These are phyloP conservation scores for Stemphylium beticola DNA, from an alignment of 2,329 filamentous ascomycete species.

Conservation along the genomic window DNA sequence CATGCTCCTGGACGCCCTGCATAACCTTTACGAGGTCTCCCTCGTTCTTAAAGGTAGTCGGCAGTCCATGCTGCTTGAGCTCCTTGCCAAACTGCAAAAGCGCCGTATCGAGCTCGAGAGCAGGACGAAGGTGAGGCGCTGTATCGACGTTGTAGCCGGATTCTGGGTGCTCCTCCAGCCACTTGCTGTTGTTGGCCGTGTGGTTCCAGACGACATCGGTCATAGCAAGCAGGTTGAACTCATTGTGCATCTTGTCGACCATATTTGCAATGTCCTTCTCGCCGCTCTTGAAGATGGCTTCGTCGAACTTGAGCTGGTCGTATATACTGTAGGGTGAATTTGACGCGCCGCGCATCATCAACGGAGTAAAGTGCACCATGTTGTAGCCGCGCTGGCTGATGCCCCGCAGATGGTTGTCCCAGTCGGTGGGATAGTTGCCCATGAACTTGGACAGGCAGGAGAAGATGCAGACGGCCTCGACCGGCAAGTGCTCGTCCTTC, in stretches of 20 bases:
- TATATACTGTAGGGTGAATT: slow-evolving; percentile 98
- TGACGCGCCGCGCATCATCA: slow-evolving; percentile 85
- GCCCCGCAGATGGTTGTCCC: slow-evolving; percentile 85
- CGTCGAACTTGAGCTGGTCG: slow-evolving; percentile 89
- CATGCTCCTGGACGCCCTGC: slow-evolving; percentile 80
- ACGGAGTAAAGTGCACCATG: slow-evolving; percentile 97
- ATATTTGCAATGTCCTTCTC: slow-evolving; percentile 80
- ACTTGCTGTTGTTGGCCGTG: slow-evolving; percentile 92
- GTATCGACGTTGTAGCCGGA: slow-evolving; percentile 93
- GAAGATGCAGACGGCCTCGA: slow-evolving; percentile 88
- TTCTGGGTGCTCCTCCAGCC: slow-evolving; percentile 93
- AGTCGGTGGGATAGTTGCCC: slow-evolving; percentile 87
- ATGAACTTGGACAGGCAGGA: slow-evolving; percentile 98
- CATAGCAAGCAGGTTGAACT: slow-evolving; percentile 83
- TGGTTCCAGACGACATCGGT: slow-evolving; percentile 99
- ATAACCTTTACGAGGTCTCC: slow-evolving; percentile 83
- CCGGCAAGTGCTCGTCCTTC: slow-evolving; percentile 74
- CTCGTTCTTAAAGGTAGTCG: slow-evolving; percentile 71
- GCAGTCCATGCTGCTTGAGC: slow-evolving; percentile 72
- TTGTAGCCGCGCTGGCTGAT: slow-evolving; percentile 95
- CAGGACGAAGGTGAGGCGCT: slow-evolving; percentile 72
- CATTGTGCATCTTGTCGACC: slow-evolving; percentile 79
- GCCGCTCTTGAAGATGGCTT: slow-evolving; percentile 79
- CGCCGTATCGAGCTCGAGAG: slow-evolving; percentile 77
- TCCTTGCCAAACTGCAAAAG: slow-evolving; percentile 70